Evolutionary conservation across 768 basidiomycete species (phyloP).

Genomic region (Lactifluus pinguis): DNA sequence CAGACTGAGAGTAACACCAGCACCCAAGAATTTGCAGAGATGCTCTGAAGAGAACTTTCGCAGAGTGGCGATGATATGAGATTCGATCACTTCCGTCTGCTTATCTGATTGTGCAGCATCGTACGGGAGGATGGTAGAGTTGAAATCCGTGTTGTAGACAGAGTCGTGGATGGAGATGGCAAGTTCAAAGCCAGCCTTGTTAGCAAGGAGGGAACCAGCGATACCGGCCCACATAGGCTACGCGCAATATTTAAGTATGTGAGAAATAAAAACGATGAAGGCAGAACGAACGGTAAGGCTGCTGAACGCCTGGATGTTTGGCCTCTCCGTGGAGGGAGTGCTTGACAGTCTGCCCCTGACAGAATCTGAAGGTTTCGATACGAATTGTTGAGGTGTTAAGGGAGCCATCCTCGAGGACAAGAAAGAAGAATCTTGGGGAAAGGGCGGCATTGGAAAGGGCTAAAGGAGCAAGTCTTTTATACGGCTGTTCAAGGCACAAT

Average conservation of each 20-base stretch:
- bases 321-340: slow-evolving; percentile 37
- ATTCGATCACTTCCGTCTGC: slow-evolving; percentile 53
- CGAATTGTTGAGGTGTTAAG: slow-evolving; percentile 34
- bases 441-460: slow-evolving; percentile 14
- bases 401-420: slow-evolving; percentile 17
- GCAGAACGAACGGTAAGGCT: slow-evolving; percentile 51
- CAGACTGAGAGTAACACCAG: slow-evolving; percentile 64
- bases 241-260: slow-evolving; percentile 18
- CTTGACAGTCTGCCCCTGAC: slow-evolving; percentile 63
- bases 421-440: slow-evolving; percentile 22
- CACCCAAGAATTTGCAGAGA: slow-evolving; percentile 79
- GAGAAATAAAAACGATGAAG: slow-evolving; percentile 16
- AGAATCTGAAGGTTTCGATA: slow-evolving; percentile 54
- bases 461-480: no score
- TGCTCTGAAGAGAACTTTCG: slow-evolving; percentile 69
- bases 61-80: slow-evolving; percentile 52
- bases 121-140: slow-evolving; percentile 49
- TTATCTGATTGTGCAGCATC: slow-evolving; percentile 41
- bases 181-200: slow-evolving; percentile 55
- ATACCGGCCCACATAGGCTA: slow-evolving; percentile 88
- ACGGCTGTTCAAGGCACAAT: no score
- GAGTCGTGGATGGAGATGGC: slow-evolving; percentile 78
- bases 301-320: slow-evolving; percentile 47
- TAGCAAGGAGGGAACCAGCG: slow-evolving; percentile 51
- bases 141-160: slow-evolving; percentile 75